phyloP scores from a whole-genome alignment of 768 basidiomycete species.

The Leccinum arenicola region DNA sequence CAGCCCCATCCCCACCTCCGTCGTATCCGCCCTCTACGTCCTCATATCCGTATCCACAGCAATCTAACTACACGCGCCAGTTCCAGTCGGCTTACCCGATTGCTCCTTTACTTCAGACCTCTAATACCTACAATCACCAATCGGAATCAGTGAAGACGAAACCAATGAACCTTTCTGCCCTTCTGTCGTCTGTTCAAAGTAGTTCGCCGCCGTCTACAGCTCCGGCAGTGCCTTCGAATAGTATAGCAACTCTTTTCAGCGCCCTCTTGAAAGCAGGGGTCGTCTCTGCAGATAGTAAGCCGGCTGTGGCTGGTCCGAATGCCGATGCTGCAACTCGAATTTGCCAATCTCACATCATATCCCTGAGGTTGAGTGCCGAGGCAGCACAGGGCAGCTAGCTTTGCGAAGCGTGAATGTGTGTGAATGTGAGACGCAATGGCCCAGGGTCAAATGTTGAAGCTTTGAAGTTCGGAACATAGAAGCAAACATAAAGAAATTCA shows the following conservation, averaged over 20 bases:
- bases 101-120: conserved; percentile 32
- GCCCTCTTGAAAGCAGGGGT: conserved; percentile 80
- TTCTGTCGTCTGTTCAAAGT: conserved; percentile 27
- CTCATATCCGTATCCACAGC: conserved; percentile 31
- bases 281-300: conserved; percentile 53
- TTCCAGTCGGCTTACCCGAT: conserved; percentile 31
- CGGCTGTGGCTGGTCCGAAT: conserved; percentile 44
- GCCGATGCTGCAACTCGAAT: conserved; percentile 2
- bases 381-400: too few species aligned
- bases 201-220: conserved; percentile 23
- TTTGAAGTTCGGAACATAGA: conserved; percentile 20
- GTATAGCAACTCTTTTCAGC: conserved; percentile 59
- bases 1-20: conserved; percentile 29
- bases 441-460: too few species aligned
- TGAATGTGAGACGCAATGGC: too few species aligned
- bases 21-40: conserved; percentile 24
- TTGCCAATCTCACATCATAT: too few species aligned
- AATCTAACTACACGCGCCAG: conserved; percentile 27
- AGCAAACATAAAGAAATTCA: conserved; percentile 27
- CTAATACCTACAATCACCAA: conserved; percentile 28
- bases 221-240: conserved; percentile 27
- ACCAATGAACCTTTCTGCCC: conserved; percentile 28
- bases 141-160: conserved; percentile 29
- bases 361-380: too few species aligned
- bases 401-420: too few species aligned